phyloP scores from a whole-genome alignment of 257 asterid species.

The Linderniella brevidens region DNA sequence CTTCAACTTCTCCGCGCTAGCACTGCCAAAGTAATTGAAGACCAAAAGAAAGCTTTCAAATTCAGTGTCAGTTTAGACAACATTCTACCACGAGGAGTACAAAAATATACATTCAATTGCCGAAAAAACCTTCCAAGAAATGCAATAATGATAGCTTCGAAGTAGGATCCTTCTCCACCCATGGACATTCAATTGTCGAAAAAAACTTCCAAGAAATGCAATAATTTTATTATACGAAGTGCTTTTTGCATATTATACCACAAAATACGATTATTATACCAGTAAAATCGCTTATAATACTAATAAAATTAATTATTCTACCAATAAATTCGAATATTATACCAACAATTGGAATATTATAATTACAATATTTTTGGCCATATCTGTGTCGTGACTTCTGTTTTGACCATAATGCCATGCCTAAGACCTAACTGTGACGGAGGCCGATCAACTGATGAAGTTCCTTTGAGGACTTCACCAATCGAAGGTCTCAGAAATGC shows the following conservation, averaged over 20 bases:
- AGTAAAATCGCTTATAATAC: no score
- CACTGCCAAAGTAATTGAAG: conserved; percentile 31
- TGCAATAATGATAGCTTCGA: conserved; percentile 64
- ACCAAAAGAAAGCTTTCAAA: conserved; percentile 6
- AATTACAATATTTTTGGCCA: conserved; percentile 15
- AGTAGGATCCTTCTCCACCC: conserved; percentile 76
- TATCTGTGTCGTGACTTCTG: conserved; percentile 19
- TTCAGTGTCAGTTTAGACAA: not conserved
- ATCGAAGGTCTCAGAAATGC: conserved; percentile 51
- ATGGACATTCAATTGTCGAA: no score
- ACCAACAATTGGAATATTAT: no score
- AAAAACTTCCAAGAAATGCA: no score
- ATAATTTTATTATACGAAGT: no score
- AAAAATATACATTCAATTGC: not conserved
- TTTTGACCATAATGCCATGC: conserved; percentile 12
- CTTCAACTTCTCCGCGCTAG: conserved; percentile 58
- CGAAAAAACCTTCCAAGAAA: conserved; percentile 66
- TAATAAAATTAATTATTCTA: no score
- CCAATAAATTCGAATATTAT: no score
- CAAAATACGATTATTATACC: no score
- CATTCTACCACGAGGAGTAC: not conserved
- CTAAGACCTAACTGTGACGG: conserved; percentile 25
- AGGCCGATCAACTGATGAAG: conserved; percentile 47
- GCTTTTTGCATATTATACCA: no score
- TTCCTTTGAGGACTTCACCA: conserved; percentile 53